phyloP scores from a whole-genome alignment of 495 filamentous ascomycete genomes.

The Lasiosphaeria ovina region DNA sequence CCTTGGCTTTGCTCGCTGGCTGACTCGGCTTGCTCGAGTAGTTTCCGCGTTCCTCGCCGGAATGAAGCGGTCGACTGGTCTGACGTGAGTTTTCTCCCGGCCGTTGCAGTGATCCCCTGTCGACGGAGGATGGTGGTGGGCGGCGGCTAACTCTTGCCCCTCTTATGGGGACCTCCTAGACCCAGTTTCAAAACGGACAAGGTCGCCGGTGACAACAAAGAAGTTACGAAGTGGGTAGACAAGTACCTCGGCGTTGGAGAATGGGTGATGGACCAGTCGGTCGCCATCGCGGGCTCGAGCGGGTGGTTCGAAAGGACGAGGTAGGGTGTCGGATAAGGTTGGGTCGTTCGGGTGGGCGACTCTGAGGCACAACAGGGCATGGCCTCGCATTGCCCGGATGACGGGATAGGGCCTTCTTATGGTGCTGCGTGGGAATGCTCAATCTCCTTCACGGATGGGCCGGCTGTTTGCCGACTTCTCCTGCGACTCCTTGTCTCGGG shows the following conservation, averaged over 20 bases:
- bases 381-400: not conserved
- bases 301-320: conserved; percentile 86
- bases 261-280: conserved; percentile 96
- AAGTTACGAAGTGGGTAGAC: conserved; percentile 85
- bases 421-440: not conserved
- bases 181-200: conserved; percentile 86
- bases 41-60: conserved; percentile 95
- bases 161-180: conserved; percentile 48
- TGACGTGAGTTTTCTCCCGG: conserved; percentile 74
- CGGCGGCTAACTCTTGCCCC: conserved; percentile 28
- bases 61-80: conserved; percentile 91
- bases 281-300: conserved; percentile 83
- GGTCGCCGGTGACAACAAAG: conserved; percentile 74
- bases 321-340: conserved; percentile 41
- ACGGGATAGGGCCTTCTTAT: not conserved
- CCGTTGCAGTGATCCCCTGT: not conserved
- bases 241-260: conserved; percentile 95
- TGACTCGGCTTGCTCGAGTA: conserved; percentile 26
- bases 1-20: conserved; percentile 2
- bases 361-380: not conserved
- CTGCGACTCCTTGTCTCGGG: not conserved
- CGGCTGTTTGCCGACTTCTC: conserved; percentile 1
- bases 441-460: not conserved
- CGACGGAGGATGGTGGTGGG: not conserved
- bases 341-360: not conserved